Percentiles rank a stretch among this genome's conserved stretches.
Evolutionary conservation across 2,329 filamentous ascomycete species (phyloP).

Genomic region (Paradendryphiella salina): DNA sequence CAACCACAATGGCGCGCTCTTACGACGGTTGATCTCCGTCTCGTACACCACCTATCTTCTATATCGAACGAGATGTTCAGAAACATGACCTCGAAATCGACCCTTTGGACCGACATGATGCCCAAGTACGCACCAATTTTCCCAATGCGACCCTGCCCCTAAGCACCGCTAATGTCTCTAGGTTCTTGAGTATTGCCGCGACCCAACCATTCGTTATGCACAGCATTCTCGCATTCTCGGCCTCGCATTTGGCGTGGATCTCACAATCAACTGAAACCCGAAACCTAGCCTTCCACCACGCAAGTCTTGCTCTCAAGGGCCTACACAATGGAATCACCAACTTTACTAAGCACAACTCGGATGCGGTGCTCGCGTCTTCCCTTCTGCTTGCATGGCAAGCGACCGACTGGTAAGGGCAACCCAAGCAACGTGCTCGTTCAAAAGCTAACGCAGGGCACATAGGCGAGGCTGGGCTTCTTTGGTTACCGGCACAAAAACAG

Average conservation of each 20-base stretch:
- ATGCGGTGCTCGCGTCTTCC: constrained; percentile 88
- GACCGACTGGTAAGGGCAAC: constrained; percentile 80
- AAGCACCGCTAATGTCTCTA: constrained; percentile 48
- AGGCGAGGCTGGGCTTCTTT: constrained; percentile 93
- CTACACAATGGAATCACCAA: constrained; percentile 82
- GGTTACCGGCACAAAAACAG: constrained; percentile 87
- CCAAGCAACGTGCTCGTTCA: background rate
- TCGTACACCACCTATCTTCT: constrained; percentile 88
- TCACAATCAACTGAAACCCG: constrained; percentile 83
- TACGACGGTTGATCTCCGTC: constrained; percentile 75
- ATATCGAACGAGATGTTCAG: constrained; percentile 81
- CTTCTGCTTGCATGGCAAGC: constrained; percentile 94
- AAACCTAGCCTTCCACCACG: constrained; percentile 87
- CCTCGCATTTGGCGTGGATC: constrained; percentile 88
- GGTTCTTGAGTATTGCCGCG: constrained; percentile 80
- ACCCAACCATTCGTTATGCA: constrained; percentile 91
- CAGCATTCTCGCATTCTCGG: constrained; percentile 88
- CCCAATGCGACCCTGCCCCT: constrained; percentile 15
- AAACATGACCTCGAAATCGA: constrained; percentile 79
- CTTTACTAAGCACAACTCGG: constrained; percentile 84
- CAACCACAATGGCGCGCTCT: constrained; percentile 72
- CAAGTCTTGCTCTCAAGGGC: constrained; percentile 81
- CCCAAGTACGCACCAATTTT: constrained; percentile 69
- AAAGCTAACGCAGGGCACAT: constrained; percentile 14
- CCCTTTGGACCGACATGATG: constrained; percentile 90